phyloP scores from a whole-genome alignment of 345 rosid species.

The Arabidopsis arenosa region DNA sequence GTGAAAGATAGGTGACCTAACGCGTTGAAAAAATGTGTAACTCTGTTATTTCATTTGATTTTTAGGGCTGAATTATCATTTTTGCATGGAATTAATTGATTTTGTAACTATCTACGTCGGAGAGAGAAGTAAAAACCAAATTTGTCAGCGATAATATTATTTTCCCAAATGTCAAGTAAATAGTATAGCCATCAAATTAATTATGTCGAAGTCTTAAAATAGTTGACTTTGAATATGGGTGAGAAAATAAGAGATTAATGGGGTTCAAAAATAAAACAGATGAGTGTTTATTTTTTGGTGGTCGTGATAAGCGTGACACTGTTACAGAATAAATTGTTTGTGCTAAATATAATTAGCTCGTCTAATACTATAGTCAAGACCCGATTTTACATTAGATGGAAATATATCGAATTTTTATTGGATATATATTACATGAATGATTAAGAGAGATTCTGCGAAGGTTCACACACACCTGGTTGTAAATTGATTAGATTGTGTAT shows the following conservation, averaged over 20 bases:
- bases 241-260: neutral
- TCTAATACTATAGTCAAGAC: neutral
- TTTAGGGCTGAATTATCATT: neutral
- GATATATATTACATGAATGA: neutral
- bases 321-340: neutral
- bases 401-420: neutral
- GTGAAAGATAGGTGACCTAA: slow-evolving; percentile 62
- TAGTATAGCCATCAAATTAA: slow-evolving; percentile 7
- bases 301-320: neutral
- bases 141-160: slow-evolving; percentile 7
- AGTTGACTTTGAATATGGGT: slow-evolving; percentile 19
- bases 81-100: slow-evolving; percentile 23
- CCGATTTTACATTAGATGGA: neutral
- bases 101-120: slow-evolving; percentile 17
- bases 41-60: slow-evolving; percentile 15
- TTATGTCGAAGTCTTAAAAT: neutral
- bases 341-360: neutral
- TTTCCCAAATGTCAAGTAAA: slow-evolving; percentile 19
- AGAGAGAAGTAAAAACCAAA: slow-evolving; percentile 5
- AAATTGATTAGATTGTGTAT: slow-evolving; percentile 2
- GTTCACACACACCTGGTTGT: neutral
- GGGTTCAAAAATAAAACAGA: neutral
- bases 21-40: slow-evolving; percentile 52
- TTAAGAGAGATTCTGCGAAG: neutral
- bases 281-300: neutral